A percentile compares a stretch with the other conserved stretches of the same genome.
These are phyloP conservation scores for Fraxinus greggii DNA, from an alignment of 305 asterid genomes.

Conservation along the genomic window DNA sequence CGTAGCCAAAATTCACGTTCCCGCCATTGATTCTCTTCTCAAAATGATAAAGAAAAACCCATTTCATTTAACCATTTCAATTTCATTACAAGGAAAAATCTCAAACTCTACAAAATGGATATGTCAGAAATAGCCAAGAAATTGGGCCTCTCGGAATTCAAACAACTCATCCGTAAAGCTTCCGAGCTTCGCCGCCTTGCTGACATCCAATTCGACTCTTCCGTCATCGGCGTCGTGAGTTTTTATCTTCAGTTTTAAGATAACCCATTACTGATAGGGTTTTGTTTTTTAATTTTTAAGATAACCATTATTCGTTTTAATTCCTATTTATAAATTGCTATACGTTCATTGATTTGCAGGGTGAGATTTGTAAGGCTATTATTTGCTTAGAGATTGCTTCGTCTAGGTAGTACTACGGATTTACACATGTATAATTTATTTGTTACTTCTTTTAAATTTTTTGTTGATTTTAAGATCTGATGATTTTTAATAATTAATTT, in stretches of 20 bases:
- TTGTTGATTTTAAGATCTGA: background rate
- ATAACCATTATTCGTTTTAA: background rate
- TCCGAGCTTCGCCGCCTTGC: slow-evolving; percentile 96
- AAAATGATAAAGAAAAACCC: background rate
- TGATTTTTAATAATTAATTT: slow-evolving; percentile 4
- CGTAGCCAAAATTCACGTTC: background rate
- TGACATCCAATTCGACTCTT: slow-evolving; percentile 81
- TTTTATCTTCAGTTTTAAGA: background rate
- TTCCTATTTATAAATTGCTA: background rate
- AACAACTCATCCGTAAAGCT: slow-evolving; percentile 65
- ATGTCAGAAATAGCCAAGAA: slow-evolving; percentile 68
- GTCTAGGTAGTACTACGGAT: slow-evolving; percentile 42
- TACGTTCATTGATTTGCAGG: slow-evolving; percentile 40
- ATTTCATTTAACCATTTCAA: background rate
- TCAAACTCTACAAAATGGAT: slow-evolving; percentile 44
- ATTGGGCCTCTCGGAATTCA: slow-evolving; percentile 62
- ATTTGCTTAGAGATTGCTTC: slow-evolving; percentile 91
- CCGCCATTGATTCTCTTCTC: background rate
- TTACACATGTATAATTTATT: background rate
- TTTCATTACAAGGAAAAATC: background rate
- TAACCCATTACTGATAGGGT: background rate
- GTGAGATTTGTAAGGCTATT: slow-evolving; percentile 91
- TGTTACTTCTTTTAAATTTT: background rate
- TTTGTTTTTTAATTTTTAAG: background rate
- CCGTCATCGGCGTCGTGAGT: slow-evolving; percentile 78